Percentiles rank a stretch among this genome's conserved stretches.
These are phyloP conservation scores for Eucommia ulmoides DNA, from an alignment of 257 asterid genomes.

Conservation along the genomic window DNA sequence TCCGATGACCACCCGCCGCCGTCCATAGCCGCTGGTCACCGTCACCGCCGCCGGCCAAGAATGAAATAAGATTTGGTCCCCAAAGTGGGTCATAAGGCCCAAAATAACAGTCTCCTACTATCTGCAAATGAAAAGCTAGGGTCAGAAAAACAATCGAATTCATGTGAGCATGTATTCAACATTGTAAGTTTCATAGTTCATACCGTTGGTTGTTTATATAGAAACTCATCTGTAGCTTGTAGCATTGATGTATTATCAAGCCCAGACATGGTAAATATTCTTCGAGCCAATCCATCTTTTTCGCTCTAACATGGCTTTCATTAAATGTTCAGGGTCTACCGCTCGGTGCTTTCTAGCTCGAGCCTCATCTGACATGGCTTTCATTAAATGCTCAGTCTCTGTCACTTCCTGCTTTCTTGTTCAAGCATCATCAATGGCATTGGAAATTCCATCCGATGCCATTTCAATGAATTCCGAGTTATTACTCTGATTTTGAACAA, in stretches of 20 bases:
- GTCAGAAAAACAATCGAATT: slow-evolving; percentile 5
- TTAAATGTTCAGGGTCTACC: slow-evolving; percentile 83
- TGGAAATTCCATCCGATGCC: slow-evolving; percentile 77
- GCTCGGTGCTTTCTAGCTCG: slow-evolving; percentile 56
- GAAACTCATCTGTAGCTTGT: slow-evolving; percentile 57
- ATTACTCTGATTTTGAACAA: slow-evolving; percentile 53
- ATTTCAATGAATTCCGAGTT: slow-evolving; percentile 75
- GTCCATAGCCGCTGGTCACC: no score
- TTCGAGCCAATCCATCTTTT: slow-evolving; percentile 83
- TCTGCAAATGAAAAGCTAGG: slow-evolving; percentile 32
- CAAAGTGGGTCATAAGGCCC: slow-evolving; percentile 72
- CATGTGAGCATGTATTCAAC: not conserved
- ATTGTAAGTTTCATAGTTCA: not conserved
- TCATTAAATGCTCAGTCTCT: slow-evolving; percentile 87
- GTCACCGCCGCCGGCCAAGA: slow-evolving; percentile 67
- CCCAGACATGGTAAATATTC: slow-evolving; percentile 85
- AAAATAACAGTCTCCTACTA: slow-evolving; percentile 52
- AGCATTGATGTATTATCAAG: slow-evolving; percentile 67
- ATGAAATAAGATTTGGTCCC: slow-evolving; percentile 52
- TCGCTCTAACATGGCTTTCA: slow-evolving; percentile 84
- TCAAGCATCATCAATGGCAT: slow-evolving; percentile 69
- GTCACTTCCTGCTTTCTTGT: slow-evolving; percentile 61
- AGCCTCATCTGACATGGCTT: slow-evolving; percentile 79
- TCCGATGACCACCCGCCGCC: no score
- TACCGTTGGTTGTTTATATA: slow-evolving; percentile 80